Conservation (phyloP, 352 stramenopile genomes). For the Phytophthora agathidicida region DNA sequence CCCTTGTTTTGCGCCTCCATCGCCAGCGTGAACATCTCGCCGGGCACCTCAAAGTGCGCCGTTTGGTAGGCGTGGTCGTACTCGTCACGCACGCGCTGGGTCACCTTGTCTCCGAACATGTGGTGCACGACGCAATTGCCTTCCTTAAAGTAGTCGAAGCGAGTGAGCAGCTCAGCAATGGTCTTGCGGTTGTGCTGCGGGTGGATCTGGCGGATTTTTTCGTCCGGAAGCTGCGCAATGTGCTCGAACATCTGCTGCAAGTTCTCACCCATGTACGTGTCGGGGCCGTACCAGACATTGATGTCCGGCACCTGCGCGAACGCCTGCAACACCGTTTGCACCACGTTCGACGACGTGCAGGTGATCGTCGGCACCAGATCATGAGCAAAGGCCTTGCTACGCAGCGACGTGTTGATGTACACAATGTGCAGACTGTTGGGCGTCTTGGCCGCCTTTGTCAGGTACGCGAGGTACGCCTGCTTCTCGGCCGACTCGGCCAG, state of each 20-base stretch:
- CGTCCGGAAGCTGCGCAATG: slow-evolving; percentile 76
- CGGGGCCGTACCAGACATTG: slow-evolving; percentile 93
- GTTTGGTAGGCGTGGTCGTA: slow-evolving; percentile 95
- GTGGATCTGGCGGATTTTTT: slow-evolving; percentile 87
- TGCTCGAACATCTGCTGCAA: slow-evolving; percentile 94
- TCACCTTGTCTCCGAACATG: slow-evolving; percentile 97
- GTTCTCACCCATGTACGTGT: slow-evolving; percentile 99
- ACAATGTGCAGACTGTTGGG: slow-evolving; percentile 95
- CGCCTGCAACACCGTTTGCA: slow-evolving; percentile 96
- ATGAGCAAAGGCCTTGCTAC: slow-evolving; percentile 95
- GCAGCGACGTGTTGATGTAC: slow-evolving; percentile 98
- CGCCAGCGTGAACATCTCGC: slow-evolving; percentile 98
- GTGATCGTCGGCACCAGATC: slow-evolving; percentile 96
- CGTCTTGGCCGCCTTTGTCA: slow-evolving; percentile 89
- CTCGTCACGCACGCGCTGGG: slow-evolving; percentile 90
- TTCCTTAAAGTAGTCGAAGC: slow-evolving; percentile 95
- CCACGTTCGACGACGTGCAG: slow-evolving; percentile 96
- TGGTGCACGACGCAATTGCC: slow-evolving; percentile 98
- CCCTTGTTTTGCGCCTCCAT: slow-evolving; percentile 93
- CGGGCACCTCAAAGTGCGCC: slow-evolving; percentile 97
- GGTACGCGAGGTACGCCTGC: slow-evolving; percentile 93
- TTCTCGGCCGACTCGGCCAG: slow-evolving; percentile 95
- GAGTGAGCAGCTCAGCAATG: slow-evolving; percentile 81
- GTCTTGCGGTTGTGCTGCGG: slow-evolving; percentile 83
- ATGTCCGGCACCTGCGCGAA: slow-evolving; percentile 92